Conservation (phyloP, 2,329 filamentous ascomycete genomes). For the Monosporascus cannonballus region DNA sequence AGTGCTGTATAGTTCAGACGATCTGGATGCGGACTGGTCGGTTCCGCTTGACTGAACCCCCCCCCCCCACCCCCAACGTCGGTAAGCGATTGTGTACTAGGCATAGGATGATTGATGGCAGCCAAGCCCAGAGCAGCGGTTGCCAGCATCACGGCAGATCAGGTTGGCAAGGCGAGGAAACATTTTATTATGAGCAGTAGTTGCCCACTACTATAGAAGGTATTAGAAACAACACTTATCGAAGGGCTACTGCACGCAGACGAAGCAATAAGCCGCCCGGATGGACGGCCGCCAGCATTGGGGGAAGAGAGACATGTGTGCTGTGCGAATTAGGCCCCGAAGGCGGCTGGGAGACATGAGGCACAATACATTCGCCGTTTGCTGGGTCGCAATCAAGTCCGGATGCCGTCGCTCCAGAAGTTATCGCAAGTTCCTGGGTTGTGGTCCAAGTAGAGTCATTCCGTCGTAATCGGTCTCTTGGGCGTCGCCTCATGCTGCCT, state of each 20-base stretch:
- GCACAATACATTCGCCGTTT: neutral
- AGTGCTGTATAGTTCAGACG: neutral
- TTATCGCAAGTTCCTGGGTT: too few species aligned
- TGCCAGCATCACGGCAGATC: neutral
- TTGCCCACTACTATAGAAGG: neutral
- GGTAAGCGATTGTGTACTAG: neutral
- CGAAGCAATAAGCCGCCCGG: neutral
- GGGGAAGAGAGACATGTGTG: neutral
- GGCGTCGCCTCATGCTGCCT: neutral
- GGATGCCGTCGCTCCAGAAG: too few species aligned
- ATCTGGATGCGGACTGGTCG: neutral
- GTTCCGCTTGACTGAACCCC: neutral
- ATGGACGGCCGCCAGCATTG: neutral
- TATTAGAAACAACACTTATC: neutral
- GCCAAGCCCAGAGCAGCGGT: neutral
- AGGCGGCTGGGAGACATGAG: neutral
- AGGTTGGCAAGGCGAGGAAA: neutral
- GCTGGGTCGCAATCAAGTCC: neutral
- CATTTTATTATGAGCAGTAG: neutral
- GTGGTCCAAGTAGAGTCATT: too few species aligned
- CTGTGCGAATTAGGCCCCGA: neutral
- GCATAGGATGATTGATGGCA: neutral
- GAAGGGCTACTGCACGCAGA: neutral
- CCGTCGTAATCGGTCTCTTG: too few species aligned
- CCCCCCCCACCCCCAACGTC: too few species aligned